A percentile compares a stretch with the other conserved stretches of the same genome.
These are phyloP conservation scores for Metschnikowia peoriensis DNA, from an alignment of 805 yeast species.

Conservation along the genomic window DNA sequence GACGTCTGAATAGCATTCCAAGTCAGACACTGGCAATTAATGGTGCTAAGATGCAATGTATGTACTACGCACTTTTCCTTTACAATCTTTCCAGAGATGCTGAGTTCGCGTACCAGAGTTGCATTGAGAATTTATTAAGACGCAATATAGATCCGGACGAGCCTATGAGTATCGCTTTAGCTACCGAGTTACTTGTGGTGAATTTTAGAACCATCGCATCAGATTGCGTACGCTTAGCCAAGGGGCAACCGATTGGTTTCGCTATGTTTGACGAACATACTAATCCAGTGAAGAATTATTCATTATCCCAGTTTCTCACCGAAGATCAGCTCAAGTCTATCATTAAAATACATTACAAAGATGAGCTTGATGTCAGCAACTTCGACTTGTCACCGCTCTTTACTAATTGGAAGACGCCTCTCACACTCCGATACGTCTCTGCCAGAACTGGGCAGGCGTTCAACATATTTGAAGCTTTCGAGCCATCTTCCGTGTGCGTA, in stretches of 20 bases:
- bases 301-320: conserved; percentile 11
- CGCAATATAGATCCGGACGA: conserved; percentile 49
- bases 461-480: conserved; percentile 30
- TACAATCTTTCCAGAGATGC: conserved; percentile 17
- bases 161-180: conserved; percentile 43
- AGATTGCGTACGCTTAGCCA: conserved; percentile 46
- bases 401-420: conserved; percentile 49
- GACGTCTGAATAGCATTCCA: conserved; percentile 46
- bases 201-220: conserved; percentile 33
- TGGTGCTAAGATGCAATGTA: conserved; percentile 57
- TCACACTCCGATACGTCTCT: conserved; percentile 57
- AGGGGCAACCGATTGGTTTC: conserved; percentile 46
- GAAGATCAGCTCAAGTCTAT: conserved; percentile 11
- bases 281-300: conserved; percentile 1
- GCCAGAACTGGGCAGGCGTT: conserved; percentile 52
- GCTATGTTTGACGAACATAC: conserved; percentile 33
- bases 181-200: conserved; percentile 37
- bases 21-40: conserved; percentile 46
- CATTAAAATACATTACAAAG: conserved; percentile 11
- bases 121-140: conserved; percentile 46
- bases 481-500: conserved; percentile 45
- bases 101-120: conserved; percentile 36
- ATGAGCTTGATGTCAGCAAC: conserved; percentile 20
- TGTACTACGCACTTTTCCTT: conserved; percentile 51
- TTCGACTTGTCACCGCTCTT: conserved; percentile 29